A percentile compares a stretch with the other conserved stretches of the same genome.
Evolutionary conservation across 257 asterid species (phyloP).

Genomic region (Cruciata laevipes): DNA sequence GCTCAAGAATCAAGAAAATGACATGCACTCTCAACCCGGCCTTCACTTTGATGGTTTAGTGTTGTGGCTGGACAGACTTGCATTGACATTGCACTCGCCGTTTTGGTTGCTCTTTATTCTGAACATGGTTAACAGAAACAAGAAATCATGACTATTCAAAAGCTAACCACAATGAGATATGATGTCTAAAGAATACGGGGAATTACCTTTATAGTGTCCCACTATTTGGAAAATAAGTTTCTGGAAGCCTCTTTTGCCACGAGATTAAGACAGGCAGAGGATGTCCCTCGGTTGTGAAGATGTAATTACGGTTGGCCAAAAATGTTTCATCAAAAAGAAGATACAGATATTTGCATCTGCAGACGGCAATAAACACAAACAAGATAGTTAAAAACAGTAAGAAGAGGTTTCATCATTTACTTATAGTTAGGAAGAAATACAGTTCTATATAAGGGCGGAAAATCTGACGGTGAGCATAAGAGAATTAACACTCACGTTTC

Average conservation of each 20-base stretch:
- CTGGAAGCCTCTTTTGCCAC: slow-evolving; percentile 89
- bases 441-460: too few species aligned
- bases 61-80: slow-evolving; percentile 57
- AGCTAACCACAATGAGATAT: not conserved
- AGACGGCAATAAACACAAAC: not conserved
- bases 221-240: slow-evolving; percentile 53
- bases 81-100: slow-evolving; percentile 72
- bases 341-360: slow-evolving; percentile 92
- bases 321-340: slow-evolving; percentile 84
- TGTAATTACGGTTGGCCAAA: slow-evolving; percentile 54
- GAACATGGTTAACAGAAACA: slow-evolving; percentile 19
- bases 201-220: slow-evolving; percentile 66
- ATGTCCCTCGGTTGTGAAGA: slow-evolving; percentile 96
- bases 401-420: not conserved
- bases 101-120: slow-evolving; percentile 36
- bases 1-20: slow-evolving; percentile 55
- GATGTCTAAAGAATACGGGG: not conserved
- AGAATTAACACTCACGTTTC: slow-evolving; percentile 93
- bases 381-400: slow-evolving; percentile 5
- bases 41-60: slow-evolving; percentile 24
- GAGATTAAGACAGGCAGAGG: slow-evolving; percentile 79
- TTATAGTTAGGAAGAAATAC: too few species aligned
- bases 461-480: too few species aligned
- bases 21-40: slow-evolving; percentile 61
- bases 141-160: not conserved